Conservation (phyloP, 1,284 basidiomycete genomes). For the Cystobasidium slooffiae region DNA sequence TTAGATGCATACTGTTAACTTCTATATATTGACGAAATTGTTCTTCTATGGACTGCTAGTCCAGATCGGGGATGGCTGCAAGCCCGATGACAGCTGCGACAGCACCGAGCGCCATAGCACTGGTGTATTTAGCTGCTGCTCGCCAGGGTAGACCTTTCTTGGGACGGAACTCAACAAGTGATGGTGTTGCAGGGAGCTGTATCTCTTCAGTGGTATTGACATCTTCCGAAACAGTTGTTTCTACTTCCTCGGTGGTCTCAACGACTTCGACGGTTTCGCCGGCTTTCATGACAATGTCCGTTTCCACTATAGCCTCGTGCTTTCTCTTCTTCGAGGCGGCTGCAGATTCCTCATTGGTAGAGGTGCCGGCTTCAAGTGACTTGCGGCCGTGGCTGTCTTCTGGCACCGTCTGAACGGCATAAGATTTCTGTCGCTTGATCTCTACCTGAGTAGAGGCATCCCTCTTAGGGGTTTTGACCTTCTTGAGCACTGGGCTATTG, state of each 20-base stretch:
- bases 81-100: conserved; percentile 8
- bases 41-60: conserved; percentile 20
- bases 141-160: conserved; percentile 17
- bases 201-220: background rate
- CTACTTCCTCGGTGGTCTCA: background rate
- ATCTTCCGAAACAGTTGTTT: background rate
- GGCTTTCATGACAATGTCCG: background rate
- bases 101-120: conserved; percentile 1
- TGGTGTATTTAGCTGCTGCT: background rate
- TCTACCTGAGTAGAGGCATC: conserved; percentile 4
- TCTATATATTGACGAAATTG: conserved; percentile 10
- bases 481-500: background rate
- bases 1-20: background rate
- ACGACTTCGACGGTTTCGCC: background rate
- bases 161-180: background rate
- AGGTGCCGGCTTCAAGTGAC: background rate
- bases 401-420: conserved; percentile 10
- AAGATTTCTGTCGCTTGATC: background rate
- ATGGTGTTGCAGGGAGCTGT: background rate
- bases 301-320: background rate
- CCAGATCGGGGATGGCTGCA: conserved; percentile 13
- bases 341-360: background rate
- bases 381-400: background rate
- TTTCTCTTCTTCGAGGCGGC: background rate
- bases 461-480: background rate